Evolutionary conservation across 2,329 filamentous ascomycete genomes (phyloP).

Genomic region (Claviceps cyperi): DNA sequence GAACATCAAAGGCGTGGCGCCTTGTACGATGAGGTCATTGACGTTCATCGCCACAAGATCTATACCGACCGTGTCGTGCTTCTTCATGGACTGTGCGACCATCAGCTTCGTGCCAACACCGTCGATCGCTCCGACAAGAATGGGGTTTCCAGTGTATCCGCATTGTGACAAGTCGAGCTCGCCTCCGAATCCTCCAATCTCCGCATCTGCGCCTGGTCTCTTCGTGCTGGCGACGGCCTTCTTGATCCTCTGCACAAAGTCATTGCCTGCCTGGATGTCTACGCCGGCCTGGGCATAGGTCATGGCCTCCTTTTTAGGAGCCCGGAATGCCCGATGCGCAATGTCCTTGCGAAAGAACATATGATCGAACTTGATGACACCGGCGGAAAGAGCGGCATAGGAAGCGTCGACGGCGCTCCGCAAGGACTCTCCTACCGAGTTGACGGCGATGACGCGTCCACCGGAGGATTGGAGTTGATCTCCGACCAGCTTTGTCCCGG

Average conservation of each 20-base stretch:
- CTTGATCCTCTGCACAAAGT: slow-evolving; percentile 86
- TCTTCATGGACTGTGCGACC: slow-evolving; percentile 77
- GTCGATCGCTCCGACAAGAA: slow-evolving; percentile 87
- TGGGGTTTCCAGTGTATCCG: slow-evolving; percentile 59
- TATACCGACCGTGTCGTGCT: slow-evolving; percentile 90
- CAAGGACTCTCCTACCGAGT: slow-evolving; percentile 56
- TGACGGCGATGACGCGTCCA: slow-evolving; percentile 87
- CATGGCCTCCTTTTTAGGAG: slow-evolving; percentile 37
- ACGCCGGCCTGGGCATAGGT: slow-evolving; percentile 92
- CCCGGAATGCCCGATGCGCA: slow-evolving; percentile 59
- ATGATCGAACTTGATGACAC: slow-evolving; percentile 60
- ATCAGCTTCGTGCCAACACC: slow-evolving; percentile 95
- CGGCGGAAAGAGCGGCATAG: slow-evolving; percentile 64
- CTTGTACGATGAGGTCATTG: slow-evolving; percentile 93
- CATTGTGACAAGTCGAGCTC: slow-evolving; percentile 45
- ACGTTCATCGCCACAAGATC: slow-evolving; percentile 99
- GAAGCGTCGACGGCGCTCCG: slow-evolving; percentile 73
- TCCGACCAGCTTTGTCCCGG: slow-evolving; percentile 59
- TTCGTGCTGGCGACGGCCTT: slow-evolving; percentile 72
- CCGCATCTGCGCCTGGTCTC: slow-evolving; percentile 75
- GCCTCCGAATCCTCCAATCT: slow-evolving; percentile 92
- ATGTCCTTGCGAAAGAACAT: slow-evolving; percentile 94
- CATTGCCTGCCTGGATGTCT: slow-evolving; percentile 86
- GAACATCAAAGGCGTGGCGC: slow-evolving; percentile 89
- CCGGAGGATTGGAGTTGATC: slow-evolving; percentile 60